These are phyloP conservation scores for Pseudozyma pruni DNA, from an alignment of 1,284 basidiomycete species.

Conservation along the genomic window DNA sequence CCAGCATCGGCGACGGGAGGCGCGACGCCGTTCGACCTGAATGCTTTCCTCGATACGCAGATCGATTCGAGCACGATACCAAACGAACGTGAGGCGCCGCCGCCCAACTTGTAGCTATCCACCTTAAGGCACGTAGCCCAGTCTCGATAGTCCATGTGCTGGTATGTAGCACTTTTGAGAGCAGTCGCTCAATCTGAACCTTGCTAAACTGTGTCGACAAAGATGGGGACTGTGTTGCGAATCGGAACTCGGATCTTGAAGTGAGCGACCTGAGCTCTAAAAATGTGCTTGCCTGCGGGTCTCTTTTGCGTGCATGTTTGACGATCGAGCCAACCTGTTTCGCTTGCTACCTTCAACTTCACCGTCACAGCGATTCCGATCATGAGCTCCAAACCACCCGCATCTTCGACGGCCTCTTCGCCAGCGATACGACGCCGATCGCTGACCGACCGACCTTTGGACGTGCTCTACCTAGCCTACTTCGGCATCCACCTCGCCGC, in stretches of 20 bases:
- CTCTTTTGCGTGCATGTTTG: too few species aligned
- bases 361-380: too few species aligned
- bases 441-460: conserved; percentile 27
- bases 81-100: conserved; percentile 9
- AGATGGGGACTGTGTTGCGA: too few species aligned
- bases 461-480: conserved; percentile 47
- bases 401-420: too few species aligned
- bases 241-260: too few species aligned
- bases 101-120: conserved; percentile 12
- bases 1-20: conserved; percentile 14
- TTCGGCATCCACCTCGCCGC: conserved; percentile 51
- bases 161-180: too few species aligned
- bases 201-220: too few species aligned
- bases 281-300: background rate
- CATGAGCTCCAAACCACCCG: too few species aligned
- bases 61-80: conserved; percentile 10
- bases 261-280: conserved; percentile 1
- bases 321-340: background rate
- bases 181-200: too few species aligned
- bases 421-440: background rate
- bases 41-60: conserved; percentile 38
- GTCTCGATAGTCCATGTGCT: too few species aligned
- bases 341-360: background rate
- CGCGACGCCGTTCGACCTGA: conserved; percentile 33
- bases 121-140: too few species aligned